These are phyloP conservation scores for Breviolum minutum DNA, from an alignment of 73 alveolate genomes.

Conservation along the genomic window DNA sequence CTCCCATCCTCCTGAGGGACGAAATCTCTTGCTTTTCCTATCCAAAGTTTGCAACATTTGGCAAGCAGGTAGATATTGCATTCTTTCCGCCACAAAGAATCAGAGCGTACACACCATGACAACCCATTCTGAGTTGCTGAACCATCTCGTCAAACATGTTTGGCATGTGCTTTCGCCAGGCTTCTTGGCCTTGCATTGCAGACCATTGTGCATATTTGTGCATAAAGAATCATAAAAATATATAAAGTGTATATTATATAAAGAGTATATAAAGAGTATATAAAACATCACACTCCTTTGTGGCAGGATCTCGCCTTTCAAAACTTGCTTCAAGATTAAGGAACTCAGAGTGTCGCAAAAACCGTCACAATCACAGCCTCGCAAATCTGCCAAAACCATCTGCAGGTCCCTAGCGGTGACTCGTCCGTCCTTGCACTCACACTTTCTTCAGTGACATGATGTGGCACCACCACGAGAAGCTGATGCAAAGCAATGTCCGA, in stretches of 20 bases:
- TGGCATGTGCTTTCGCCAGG: constrained; percentile 92
- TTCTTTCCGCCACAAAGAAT: background rate
- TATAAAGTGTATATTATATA: background rate
- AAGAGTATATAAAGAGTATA: background rate
- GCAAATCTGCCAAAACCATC: constrained; percentile 48
- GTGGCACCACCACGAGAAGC: too few species aligned
- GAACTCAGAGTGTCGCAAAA: background rate
- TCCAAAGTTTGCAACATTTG: background rate
- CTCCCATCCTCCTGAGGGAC: constrained; percentile 26
- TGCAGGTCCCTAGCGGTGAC: constrained; percentile 67
- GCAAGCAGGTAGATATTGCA: too few species aligned
- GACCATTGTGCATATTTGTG: background rate
- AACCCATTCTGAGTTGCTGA: background rate
- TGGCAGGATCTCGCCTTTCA: background rate
- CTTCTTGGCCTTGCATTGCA: constrained; percentile 54
- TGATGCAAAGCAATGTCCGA: background rate
- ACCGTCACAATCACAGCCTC: background rate
- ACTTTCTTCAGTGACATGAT: too few species aligned
- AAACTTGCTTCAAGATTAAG: background rate
- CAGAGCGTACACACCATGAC: background rate
- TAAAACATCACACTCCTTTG: background rate
- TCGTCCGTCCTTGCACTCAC: constrained; percentile 56
- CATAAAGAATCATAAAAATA: background rate
- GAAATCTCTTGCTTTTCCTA: constrained; percentile 88
- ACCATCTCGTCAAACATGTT: constrained; percentile 66